Percentiles rank a stretch among this genome's conserved stretches.
Conservation (phyloP, 78 protist genomes). For the Mantamonas sphyraenae region DNA sequence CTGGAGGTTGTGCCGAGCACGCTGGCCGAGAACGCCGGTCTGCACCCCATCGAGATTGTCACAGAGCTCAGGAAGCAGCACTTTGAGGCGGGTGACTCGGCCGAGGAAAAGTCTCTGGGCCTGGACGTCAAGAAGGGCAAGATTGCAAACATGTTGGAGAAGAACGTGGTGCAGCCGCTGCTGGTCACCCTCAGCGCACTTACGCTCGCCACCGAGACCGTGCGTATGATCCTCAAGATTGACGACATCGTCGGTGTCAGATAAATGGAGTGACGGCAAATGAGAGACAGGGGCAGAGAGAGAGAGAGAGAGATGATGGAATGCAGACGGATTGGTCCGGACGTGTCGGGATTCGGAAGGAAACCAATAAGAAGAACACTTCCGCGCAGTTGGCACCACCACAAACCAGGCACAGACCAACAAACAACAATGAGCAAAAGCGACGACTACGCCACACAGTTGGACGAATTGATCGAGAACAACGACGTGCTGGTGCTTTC, state of each 20-base stretch:
- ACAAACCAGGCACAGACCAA: too few species aligned
- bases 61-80: conserved; percentile 91
- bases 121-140: conserved; percentile 24
- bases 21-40: conserved; percentile 99
- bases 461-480: too few species aligned
- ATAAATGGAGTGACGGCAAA: neutral
- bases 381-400: too few species aligned
- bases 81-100: conserved; percentile 70
- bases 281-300: too few species aligned
- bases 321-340: too few species aligned
- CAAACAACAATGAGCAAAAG: too few species aligned
- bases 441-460: too few species aligned
- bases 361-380: too few species aligned
- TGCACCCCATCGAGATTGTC: conserved; percentile 91
- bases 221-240: conserved; percentile 92
- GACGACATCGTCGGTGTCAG: conserved; percentile 79
- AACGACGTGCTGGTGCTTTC: too few species aligned
- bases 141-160: conserved; percentile 87
- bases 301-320: too few species aligned
- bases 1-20: conserved; percentile 96
- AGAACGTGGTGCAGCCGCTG: conserved; percentile 96
- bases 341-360: too few species aligned
- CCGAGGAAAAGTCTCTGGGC: conserved; percentile 48
- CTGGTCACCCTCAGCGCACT: conserved; percentile 88
- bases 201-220: conserved; percentile 96